phyloP scores from a whole-genome alignment of 331 rosid species.

The Pyracantha coccinea region DNA sequence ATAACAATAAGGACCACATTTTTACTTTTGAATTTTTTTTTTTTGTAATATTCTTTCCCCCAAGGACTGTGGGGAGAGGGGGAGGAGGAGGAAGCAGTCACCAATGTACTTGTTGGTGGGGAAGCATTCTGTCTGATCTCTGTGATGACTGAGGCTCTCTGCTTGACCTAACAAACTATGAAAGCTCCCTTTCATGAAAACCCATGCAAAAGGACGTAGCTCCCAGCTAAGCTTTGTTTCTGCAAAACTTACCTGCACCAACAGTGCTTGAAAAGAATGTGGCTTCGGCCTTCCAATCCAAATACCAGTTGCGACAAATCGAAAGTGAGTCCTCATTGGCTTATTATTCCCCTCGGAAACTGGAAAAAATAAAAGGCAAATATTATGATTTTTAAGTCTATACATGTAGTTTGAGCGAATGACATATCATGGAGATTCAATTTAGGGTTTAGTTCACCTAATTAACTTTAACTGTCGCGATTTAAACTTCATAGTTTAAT shows the following conservation, averaged over 20 bases:
- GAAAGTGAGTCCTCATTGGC: constrained; percentile 13
- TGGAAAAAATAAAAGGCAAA: not conserved
- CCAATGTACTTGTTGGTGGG: not conserved
- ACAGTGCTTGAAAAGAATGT: not conserved
- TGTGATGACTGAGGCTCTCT: not conserved
- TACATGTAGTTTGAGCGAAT: too few species aligned
- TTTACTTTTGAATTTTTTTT: not conserved
- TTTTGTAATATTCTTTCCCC: not conserved
- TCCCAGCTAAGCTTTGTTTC: not conserved
- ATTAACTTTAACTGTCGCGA: too few species aligned
- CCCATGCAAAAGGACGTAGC: not conserved
- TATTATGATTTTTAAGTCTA: too few species aligned
- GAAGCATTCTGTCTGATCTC: not conserved
- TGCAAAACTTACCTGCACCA: not conserved
- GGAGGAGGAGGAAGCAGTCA: not conserved
- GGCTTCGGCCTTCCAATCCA: not conserved
- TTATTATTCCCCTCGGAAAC: not conserved
- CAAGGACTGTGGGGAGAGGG: not conserved
- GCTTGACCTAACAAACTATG: not conserved
- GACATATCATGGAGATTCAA: too few species aligned
- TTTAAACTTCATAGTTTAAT: too few species aligned
- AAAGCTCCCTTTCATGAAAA: constrained; percentile 6
- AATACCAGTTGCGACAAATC: constrained; percentile 4
- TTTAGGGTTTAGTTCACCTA: too few species aligned
- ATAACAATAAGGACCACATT: not conserved